Evolutionary conservation across 2,329 filamentous ascomycete genomes (phyloP), one percentile per base, ranked within the genome.

Genomic region (Colletotrichum aenigma): DNA sequence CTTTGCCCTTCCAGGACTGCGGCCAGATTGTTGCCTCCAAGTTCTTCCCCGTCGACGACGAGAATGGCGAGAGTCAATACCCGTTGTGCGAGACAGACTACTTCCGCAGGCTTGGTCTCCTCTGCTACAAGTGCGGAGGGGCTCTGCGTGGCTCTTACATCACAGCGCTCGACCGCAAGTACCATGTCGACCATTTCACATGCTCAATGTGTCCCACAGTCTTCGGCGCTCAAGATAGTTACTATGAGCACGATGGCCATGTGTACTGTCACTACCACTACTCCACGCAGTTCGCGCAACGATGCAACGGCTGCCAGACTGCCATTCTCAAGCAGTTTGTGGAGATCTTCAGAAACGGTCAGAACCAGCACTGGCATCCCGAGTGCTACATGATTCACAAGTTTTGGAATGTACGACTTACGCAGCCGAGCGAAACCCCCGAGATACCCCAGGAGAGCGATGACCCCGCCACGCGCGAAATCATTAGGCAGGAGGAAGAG

Each of bases 311-410:
- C 78, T 99, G 97, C 82, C 96, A 98, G 81, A 98, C 96, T 4
- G 95, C 97, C 68, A 99, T 99, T 78, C 89, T 99, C 58, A 99
- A 99, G 87, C 97, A 99, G 84, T 99, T 99, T 84, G 97, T 99
- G 76, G 97, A 99, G 85, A 98, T 99, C 77, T 99, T 96, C 86
- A 94, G 97, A 80, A 98, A 98, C 84, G 96, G 96, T 3, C 95
- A 98, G 83, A 98, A 98, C 82, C 97, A 99, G 82, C 97, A 99
- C 84, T 99, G 97, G 97, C 97, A 99, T 83, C 97, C 97, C 3
- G 97, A 99, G 85, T 99, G 97, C 85, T 99, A 99, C 86, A 99
- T 99, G 97, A 99, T 99, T 77, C 97, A 99, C 87, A 99, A 99
- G 82, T 99, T 98, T 85, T 99, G 97, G 97, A 99, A 98, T 83